These are phyloP conservation scores for Trametes polyzona DNA, from an alignment of 1,284 basidiomycete genomes.

Conservation along the genomic window DNA sequence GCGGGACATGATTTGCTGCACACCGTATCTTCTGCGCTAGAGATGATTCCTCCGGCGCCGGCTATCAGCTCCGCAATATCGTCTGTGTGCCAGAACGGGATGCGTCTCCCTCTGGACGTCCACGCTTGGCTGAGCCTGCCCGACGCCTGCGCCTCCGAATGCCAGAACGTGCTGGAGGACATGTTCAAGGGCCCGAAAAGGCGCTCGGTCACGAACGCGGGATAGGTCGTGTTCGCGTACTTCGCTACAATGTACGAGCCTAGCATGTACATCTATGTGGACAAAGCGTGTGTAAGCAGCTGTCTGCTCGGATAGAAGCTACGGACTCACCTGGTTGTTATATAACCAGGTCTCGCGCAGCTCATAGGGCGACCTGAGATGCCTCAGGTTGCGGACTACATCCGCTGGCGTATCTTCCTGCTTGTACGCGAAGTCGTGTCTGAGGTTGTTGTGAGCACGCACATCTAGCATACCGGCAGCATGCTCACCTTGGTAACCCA, in stretches of 20 bases:
- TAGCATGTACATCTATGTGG: slow-evolving; percentile 19
- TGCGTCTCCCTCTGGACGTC: slow-evolving; percentile 28
- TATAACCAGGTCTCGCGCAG: slow-evolving; percentile 46
- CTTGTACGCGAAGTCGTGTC: slow-evolving; percentile 39
- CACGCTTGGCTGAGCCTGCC: slow-evolving; percentile 40
- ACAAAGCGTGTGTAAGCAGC: too few relatives aligned
- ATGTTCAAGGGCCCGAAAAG: slow-evolving; percentile 40
- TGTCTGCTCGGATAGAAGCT: background rate
- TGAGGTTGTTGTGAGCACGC: too few relatives aligned
- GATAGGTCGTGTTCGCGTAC: slow-evolving; percentile 39
- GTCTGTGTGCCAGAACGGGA: slow-evolving; percentile 36
- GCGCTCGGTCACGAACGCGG: slow-evolving; percentile 31
- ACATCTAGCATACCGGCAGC: too few relatives aligned
- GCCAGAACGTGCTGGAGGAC: slow-evolving; percentile 39
- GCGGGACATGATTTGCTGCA: background rate
- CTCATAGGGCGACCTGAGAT: slow-evolving; percentile 43
- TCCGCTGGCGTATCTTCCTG: slow-evolving; percentile 33
- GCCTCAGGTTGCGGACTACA: slow-evolving; percentile 34
- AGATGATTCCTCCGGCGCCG: slow-evolving; percentile 39
- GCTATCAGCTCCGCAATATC: slow-evolving; percentile 28
- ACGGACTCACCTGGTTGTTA: slow-evolving; percentile 42
- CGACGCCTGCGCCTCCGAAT: slow-evolving; percentile 34
- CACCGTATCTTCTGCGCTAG: slow-evolving; percentile 38
- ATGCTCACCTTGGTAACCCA: slow-evolving; percentile 24
- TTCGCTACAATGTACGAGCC: slow-evolving; percentile 39